phyloP scores from a whole-genome alignment of 2,329 filamentous ascomycete genomes.

The Epichloe uncinata region DNA sequence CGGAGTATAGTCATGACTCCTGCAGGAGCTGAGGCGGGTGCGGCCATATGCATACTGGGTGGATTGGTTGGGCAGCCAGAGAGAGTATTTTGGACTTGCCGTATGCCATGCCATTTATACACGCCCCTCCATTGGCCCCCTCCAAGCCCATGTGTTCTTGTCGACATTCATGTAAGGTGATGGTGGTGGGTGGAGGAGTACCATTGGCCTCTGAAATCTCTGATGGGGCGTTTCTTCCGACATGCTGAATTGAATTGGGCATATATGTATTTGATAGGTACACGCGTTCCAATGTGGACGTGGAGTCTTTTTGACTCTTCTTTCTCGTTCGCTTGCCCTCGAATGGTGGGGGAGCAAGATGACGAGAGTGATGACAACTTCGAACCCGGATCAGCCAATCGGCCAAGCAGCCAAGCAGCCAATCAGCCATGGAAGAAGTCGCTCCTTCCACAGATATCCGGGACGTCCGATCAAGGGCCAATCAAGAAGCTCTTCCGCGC shows the following conservation, averaged over 20 bases:
- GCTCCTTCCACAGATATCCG: too few relatives aligned
- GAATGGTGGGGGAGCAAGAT: neutral
- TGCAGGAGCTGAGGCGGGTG: constrained; percentile 5
- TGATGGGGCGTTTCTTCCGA: too few relatives aligned
- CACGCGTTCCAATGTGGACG: too few relatives aligned
- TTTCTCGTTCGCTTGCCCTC: neutral
- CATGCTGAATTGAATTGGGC: too few relatives aligned
- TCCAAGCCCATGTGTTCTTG: neutral
- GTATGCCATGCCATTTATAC: constrained; percentile 1
- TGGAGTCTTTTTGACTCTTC: neutral
- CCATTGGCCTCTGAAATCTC: too few relatives aligned
- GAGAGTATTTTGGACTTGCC: neutral
- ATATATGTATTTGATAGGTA: too few relatives aligned
- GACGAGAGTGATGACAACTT: too few relatives aligned
- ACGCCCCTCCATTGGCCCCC: neutral
- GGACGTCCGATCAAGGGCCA: too few relatives aligned
- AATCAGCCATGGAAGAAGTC: too few relatives aligned
- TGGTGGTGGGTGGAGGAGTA: neutral
- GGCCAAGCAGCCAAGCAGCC: too few relatives aligned
- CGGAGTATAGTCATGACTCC: neutral
- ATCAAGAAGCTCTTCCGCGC: neutral
- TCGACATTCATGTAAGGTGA: neutral
- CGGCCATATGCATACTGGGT: constrained; percentile 1
- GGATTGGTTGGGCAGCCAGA: too few relatives aligned
- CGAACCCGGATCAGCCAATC: neutral